These are phyloP conservation scores for Avena insularis DNA, from an alignment of 176 grass and related monocot genomes.

Conservation along the genomic window DNA sequence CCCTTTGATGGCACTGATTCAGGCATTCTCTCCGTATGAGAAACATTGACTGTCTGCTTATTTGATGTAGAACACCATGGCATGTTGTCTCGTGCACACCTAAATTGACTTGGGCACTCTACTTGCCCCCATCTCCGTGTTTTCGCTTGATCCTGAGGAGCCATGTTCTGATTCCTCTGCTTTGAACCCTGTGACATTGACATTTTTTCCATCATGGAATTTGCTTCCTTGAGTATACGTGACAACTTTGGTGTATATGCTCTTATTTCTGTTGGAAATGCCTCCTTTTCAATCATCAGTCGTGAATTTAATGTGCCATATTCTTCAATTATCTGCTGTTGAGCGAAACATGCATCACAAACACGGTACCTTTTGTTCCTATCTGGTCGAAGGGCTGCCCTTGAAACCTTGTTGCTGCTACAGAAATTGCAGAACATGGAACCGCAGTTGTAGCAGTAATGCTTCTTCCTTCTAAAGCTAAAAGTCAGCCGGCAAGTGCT, in stretches of 20 bases:
- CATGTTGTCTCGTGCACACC: slow-evolving; percentile 41
- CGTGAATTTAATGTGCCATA: slow-evolving; percentile 37
- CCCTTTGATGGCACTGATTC: slow-evolving; percentile 19
- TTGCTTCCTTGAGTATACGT: slow-evolving; percentile 70
- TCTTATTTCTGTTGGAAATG: slow-evolving; percentile 54
- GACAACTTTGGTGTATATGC: slow-evolving; percentile 70
- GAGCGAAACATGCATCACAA: slow-evolving; percentile 83
- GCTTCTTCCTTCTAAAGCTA: slow-evolving; percentile 85
- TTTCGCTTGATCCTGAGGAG: slow-evolving; percentile 22
- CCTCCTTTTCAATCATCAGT: slow-evolving; percentile 46
- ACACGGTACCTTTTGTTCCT: slow-evolving; percentile 69
- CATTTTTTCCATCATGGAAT: slow-evolving; percentile 62
- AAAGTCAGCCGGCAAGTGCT: slow-evolving; percentile 71
- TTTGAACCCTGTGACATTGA: slow-evolving; percentile 42
- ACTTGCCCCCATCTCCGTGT: slow-evolving; percentile 78
- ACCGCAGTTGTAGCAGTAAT: slow-evolving; percentile 93
- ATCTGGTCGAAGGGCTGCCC: slow-evolving; percentile 78
- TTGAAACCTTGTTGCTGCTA: slow-evolving; percentile 71
- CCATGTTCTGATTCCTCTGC: slow-evolving; percentile 47
- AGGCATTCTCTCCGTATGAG: slow-evolving; percentile 1
- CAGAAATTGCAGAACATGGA: slow-evolving; percentile 90
- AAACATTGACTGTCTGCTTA: slow-evolving; percentile 30
- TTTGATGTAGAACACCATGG: slow-evolving; percentile 16
- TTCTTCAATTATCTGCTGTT: slow-evolving; percentile 53
- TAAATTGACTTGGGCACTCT: slow-evolving; percentile 70